Evolutionary conservation across 805 yeast genomes (phyloP).

Genomic region (Monosporozyma servazzii): DNA sequence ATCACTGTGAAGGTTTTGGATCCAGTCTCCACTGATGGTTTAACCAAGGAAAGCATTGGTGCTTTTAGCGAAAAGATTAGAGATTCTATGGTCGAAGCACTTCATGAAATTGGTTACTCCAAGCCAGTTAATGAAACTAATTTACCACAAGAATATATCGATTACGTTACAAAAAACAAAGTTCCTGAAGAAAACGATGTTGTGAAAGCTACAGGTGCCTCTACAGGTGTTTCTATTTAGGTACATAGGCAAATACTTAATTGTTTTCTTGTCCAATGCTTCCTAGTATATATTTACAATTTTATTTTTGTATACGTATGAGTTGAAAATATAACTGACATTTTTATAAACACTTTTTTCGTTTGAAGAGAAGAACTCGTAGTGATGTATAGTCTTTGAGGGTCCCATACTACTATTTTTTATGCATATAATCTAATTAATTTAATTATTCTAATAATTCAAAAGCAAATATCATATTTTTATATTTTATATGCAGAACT

Average conservation of each 20-base stretch:
- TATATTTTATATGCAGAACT: too few species aligned
- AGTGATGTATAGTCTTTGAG: too few species aligned
- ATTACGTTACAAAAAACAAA: background rate
- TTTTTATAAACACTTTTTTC: background rate
- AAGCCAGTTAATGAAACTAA: conserved; percentile 26
- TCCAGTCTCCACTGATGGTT: conserved; percentile 64
- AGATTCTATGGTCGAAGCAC: conserved; percentile 42
- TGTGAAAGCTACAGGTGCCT: background rate
- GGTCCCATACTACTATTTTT: too few species aligned
- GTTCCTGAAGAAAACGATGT: background rate
- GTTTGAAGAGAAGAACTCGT: too few species aligned
- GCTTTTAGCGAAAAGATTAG: conserved; percentile 49
- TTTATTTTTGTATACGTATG: background rate
- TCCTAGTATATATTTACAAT: background rate
- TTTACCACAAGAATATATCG: conserved; percentile 16
- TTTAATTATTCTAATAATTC: background rate
- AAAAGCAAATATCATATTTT: too few species aligned
- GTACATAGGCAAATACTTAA: background rate
- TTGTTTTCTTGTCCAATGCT: background rate
- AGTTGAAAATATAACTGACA: background rate
- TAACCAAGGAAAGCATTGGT: conserved; percentile 64
- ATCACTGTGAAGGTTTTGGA: conserved; percentile 71
- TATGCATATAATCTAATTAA: too few species aligned
- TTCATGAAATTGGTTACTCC: conserved; percentile 34
- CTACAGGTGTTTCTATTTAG: background rate